Percentiles rank a stretch among this genome's conserved stretches.
These are phyloP conservation scores for Aspergillus carlsbadensis DNA, from an alignment of 495 filamentous ascomycete species.

Conservation along the genomic window DNA sequence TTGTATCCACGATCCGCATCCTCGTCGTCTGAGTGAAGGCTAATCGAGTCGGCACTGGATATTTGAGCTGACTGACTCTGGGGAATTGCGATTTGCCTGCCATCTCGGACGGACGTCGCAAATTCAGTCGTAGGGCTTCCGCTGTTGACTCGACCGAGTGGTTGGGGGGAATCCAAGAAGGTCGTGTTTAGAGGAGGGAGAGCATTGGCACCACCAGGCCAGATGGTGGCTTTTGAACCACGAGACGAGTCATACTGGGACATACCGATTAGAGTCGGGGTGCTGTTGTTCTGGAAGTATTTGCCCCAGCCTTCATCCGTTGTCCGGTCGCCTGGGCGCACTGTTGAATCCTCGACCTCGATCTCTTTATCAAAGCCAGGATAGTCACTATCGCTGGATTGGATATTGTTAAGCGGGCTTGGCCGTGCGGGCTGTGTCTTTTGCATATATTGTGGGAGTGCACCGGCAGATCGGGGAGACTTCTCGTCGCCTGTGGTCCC, in stretches of 20 bases:
- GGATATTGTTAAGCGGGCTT: slow-evolving; percentile 36
- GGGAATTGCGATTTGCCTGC: slow-evolving; percentile 41
- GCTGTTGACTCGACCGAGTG: slow-evolving; percentile 56
- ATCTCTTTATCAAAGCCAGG: slow-evolving; percentile 25
- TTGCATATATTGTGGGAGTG: slow-evolving; percentile 24
- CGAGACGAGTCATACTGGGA: slow-evolving; percentile 5
- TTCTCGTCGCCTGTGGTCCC: slow-evolving; percentile 42
- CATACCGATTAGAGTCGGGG: slow-evolving; percentile 38
- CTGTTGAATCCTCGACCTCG: slow-evolving; percentile 15
- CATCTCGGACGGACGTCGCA: slow-evolving; percentile 34
- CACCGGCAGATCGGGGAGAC: slow-evolving; percentile 27
- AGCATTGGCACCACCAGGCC: slow-evolving; percentile 31
- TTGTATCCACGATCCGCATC: slow-evolving; percentile 22
- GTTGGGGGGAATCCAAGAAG: slow-evolving; percentile 40
- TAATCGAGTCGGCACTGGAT: slow-evolving; percentile 58
- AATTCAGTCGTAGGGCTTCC: slow-evolving; percentile 67
- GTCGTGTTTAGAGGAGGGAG: slow-evolving; percentile 36
- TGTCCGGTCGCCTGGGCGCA: slow-evolving; percentile 44
- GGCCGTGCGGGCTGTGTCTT: slow-evolving; percentile 21
- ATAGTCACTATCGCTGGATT: slow-evolving; percentile 32
- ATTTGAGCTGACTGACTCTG: slow-evolving; percentile 64
- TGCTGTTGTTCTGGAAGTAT: slow-evolving; percentile 56
- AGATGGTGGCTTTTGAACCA: slow-evolving; percentile 36
- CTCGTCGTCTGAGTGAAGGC: slow-evolving; percentile 52
- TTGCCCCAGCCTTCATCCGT: slow-evolving; percentile 59